A percentile compares a stretch with the other conserved stretches of the same genome.
These are phyloP conservation scores for Neurospora terricola DNA, from an alignment of 495 filamentous ascomycete genomes.

Conservation along the genomic window DNA sequence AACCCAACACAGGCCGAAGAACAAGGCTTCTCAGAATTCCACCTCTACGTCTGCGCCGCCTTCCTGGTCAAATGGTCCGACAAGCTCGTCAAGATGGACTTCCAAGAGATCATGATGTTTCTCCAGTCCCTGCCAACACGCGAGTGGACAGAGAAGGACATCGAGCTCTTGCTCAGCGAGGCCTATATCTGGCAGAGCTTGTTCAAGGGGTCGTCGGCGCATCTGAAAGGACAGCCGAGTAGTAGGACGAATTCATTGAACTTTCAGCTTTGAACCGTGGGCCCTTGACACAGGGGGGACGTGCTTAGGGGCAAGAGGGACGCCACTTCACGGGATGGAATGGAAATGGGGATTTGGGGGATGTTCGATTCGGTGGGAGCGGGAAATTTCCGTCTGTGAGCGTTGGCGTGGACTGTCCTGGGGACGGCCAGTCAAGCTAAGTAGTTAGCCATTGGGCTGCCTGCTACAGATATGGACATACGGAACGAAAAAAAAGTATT, in stretches of 20 bases:
- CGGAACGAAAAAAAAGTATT: background rate
- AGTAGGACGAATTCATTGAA: slow-evolving; percentile 29
- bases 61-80: slow-evolving; percentile 99
- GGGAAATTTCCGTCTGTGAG: no score
- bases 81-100: slow-evolving; percentile 93
- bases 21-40: slow-evolving; percentile 95
- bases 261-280: slow-evolving; percentile 30
- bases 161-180: slow-evolving; percentile 89
- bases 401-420: no score
- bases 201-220: slow-evolving; percentile 79
- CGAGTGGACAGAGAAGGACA: slow-evolving; percentile 94
- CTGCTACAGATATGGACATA: no score
- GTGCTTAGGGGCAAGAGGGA: no score
- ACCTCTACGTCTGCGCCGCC: slow-evolving; percentile 95
- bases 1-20: slow-evolving; percentile 67
- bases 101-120: slow-evolving; percentile 99
- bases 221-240: slow-evolving; percentile 47
- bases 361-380: background rate
- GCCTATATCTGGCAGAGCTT: slow-evolving; percentile 94
- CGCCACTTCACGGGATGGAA: no score
- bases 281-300: background rate
- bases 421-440: no score
- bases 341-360: background rate
- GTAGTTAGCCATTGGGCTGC: no score
- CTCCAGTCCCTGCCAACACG: slow-evolving; percentile 90